Conservation (phyloP, 2,329 filamentous ascomycete species). For the Daldinia sp. region DNA sequence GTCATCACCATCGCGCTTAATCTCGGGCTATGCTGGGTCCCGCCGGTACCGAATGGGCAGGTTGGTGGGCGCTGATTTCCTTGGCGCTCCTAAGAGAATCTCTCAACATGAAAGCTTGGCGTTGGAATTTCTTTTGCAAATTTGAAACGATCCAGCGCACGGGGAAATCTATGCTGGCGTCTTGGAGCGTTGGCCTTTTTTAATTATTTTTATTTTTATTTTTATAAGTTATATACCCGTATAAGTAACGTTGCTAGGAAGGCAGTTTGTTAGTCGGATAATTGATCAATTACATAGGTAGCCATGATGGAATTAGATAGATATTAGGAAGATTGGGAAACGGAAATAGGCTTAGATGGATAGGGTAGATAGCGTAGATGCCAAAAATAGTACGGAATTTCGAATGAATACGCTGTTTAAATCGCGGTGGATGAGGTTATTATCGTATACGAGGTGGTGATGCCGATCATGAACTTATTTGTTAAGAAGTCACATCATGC, state of each 20-base stretch:
- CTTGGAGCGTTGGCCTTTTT: background rate
- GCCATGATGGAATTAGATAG: background rate
- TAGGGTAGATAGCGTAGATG: background rate
- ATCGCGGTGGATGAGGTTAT: background rate
- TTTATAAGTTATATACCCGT: constrained; percentile 1
- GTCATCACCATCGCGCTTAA: constrained; percentile 76
- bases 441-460: background rate
- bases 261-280: background rate
- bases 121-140: background rate
- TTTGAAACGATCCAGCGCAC: background rate
- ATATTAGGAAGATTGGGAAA: background rate
- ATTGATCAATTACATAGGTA: background rate
- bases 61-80: constrained; percentile 53
- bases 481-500: background rate
- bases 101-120: background rate
- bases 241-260: background rate
- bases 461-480: background rate
- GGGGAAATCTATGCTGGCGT: background rate
- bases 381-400: background rate
- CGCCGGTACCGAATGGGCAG: constrained; percentile 63
- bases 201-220: no score
- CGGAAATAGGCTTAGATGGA: background rate
- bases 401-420: background rate
- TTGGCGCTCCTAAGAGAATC: background rate
- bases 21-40: constrained; percentile 65